These are phyloP conservation scores for Senna siamea DNA, from an alignment of 306 rosid genomes.

Conservation along the genomic window DNA sequence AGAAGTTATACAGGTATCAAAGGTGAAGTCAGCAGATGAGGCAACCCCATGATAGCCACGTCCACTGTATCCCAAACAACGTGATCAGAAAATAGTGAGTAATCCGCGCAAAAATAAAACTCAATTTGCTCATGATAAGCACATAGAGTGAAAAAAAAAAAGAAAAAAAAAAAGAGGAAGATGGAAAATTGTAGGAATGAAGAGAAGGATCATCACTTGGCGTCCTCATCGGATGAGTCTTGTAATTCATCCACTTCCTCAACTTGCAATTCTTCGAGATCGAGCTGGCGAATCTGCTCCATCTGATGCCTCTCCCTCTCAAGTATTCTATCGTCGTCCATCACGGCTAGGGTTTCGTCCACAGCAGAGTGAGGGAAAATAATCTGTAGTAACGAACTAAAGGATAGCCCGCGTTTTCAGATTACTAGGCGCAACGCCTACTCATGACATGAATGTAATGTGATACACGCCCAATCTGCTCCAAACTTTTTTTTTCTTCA, in stretches of 20 bases:
- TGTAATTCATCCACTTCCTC: slow-evolving; percentile 75
- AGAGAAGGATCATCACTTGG: slow-evolving; percentile 48
- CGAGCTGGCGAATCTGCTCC: slow-evolving; percentile 86
- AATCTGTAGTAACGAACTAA: not conserved
- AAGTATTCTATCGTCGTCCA: slow-evolving; percentile 62
- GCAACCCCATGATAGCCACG: slow-evolving; percentile 44
- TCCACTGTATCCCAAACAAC: slow-evolving; percentile 39
- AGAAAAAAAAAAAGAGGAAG: not conserved
- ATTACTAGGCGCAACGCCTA: not conserved
- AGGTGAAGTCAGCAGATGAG: slow-evolving; percentile 48
- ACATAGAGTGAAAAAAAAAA: not conserved
- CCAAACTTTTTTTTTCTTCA: not conserved
- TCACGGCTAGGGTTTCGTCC: slow-evolving; percentile 18
- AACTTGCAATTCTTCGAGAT: slow-evolving; percentile 76
- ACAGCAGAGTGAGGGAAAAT: not conserved
- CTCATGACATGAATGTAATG: not conserved
- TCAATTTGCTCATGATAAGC: not conserved
- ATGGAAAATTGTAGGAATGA: not conserved
- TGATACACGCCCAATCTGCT: not conserved
- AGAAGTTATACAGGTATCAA: slow-evolving; percentile 64
- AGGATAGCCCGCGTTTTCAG: not conserved
- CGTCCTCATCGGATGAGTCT: slow-evolving; percentile 54
- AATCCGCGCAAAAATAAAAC: slow-evolving; percentile 6
- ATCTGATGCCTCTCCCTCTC: slow-evolving; percentile 86
- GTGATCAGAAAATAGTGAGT: slow-evolving; percentile 4